Base-by-base conservation (phyloP, 2,329 filamentous ascomycete species). In the Aspergillus eucalypticola region DNA sequence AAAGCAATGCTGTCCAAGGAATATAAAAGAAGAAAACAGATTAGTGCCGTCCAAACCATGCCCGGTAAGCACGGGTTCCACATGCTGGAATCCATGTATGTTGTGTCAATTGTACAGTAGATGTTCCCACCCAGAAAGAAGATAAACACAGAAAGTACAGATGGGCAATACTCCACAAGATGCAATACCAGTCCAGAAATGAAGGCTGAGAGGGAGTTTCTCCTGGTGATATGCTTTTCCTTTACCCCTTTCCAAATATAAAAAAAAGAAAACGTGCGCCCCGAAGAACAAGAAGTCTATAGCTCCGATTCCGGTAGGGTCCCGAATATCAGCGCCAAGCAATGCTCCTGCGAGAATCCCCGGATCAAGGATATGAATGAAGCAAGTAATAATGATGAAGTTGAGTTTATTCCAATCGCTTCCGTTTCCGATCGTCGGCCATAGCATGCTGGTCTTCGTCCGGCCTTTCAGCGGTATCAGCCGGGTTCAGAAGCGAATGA, bases 401-500 rank as follows among this genome's bases (percentile, higher is more conserved):
- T 32, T n/a, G 42, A 8, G 11, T 52, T 78, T 73, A 84, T 69
- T 79, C 74, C 63, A 84, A 61, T 67, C 84, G 76, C 76, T 88
- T 88, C 65, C 86, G 79, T 76, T 88, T 88, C 61, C 87, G 79
- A 60, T 88, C 86, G 19, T 87, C 85, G 52, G 76, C 75, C 56
- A 81, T 79, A 23, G 64, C 56, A 48, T 81, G 78, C 60, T 86
- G 81, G 60, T 89, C 87, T 70, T 89, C 87, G 49, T 87, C 86
- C 19, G 85, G 84, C 60, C 86, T 76, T 73, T 90, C 88, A 2
- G 84, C 85, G 1, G 87, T 89, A 65, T 89, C 87, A 13, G 87
- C 86, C 5, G 88, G 88, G 66, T 90, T 90, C 1, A 90, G 79
- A 23, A 90, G 74, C 5, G 83, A 86, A 71, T 88, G 86, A 21